Percentiles rank a stretch among this genome's conserved stretches.
phyloP scores from a whole-genome alignment of 2,329 filamentous ascomycete species.

The Xylariales sp. region DNA sequence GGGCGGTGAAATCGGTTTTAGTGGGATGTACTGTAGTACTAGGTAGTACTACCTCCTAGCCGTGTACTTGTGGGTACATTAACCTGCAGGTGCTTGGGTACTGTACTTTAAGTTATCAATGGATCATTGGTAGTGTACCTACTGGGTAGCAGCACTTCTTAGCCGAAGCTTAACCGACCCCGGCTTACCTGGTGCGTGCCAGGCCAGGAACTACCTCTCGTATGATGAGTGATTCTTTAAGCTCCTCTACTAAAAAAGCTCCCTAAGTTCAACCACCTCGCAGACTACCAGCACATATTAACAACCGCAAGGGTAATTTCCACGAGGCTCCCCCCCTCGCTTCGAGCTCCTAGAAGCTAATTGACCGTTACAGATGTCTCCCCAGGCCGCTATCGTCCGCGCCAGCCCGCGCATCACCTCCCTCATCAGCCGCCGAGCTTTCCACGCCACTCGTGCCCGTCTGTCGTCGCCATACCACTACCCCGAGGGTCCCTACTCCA shows the following conservation, averaged over 20 bases:
- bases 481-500: constrained; percentile 92
- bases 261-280: constrained; percentile 25
- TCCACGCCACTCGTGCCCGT: constrained; percentile 89
- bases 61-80: constrained; percentile 1
- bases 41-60: not conserved
- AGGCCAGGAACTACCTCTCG: constrained; percentile 5
- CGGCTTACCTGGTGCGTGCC: not conserved
- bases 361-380: constrained; percentile 78
- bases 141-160: not conserved
- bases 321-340: not conserved
- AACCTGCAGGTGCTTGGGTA: too few species aligned
- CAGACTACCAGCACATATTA: constrained; percentile 16
- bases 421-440: constrained; percentile 87
- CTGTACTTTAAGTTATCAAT: too few species aligned
- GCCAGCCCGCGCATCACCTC: constrained; percentile 70
- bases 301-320: constrained; percentile 39
- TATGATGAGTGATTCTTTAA: constrained; percentile 39
- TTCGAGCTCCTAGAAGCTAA: constrained; percentile 49
- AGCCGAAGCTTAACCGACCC: constrained; percentile 39
- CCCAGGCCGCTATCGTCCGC: constrained; percentile 70
- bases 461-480: constrained; percentile 96
- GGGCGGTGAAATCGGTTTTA: constrained; percentile 43
- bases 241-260: constrained; percentile 16
- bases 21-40: not conserved
- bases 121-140: too few species aligned